Evolutionary conservation across 345 rosid species (phyloP), one percentile per base, ranked within the genome.

Genomic region (Aquilaria yunnanensis): DNA sequence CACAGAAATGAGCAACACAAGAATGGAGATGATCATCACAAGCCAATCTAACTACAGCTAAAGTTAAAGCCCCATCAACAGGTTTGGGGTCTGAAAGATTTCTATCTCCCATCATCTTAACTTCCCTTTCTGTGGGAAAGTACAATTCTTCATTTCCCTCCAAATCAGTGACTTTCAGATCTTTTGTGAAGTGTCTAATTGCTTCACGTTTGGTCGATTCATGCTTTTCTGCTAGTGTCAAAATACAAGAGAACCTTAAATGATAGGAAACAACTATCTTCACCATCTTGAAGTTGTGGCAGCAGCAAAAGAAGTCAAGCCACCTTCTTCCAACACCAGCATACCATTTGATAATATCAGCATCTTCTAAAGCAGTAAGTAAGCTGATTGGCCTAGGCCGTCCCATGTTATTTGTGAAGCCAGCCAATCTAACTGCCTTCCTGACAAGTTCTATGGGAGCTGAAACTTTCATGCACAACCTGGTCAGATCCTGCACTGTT

Each of bases 21-120:
- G 78, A 65, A 76, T 72, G 75, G 30, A 74, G 73, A 13, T 88
- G 78, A 80, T 85, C 90, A 51, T 88, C 82, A 34, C 58, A 75
- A 67, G 94, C 96, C 70, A 93, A 74, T 79, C 94, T 83, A 64
- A 79, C 80, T 67, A 93, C 73, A 16, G 79, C 64, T 85, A 88
- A 77, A 58, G 90, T 83, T 67, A 93, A 62, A 68, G 80, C 75
- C 29, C 94, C 92, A 62, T 93, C 98, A 45, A 86, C 96, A 45
- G 97, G 97, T 71, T 65, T 86, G 6, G 94, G 97, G 62, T 90
- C 87, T 6, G 87, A 74, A 69, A 93, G 92, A 67, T 79, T 83
- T 64, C 75, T 80, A 69, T 88, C 96, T 70, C 98, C 97, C 94
- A 90, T 88, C 96, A 93, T 93, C 84, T 84, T 93, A 43, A 88